Base-by-base conservation (phyloP, 164 flowering plant species). In the Brasenia schreberi region DNA sequence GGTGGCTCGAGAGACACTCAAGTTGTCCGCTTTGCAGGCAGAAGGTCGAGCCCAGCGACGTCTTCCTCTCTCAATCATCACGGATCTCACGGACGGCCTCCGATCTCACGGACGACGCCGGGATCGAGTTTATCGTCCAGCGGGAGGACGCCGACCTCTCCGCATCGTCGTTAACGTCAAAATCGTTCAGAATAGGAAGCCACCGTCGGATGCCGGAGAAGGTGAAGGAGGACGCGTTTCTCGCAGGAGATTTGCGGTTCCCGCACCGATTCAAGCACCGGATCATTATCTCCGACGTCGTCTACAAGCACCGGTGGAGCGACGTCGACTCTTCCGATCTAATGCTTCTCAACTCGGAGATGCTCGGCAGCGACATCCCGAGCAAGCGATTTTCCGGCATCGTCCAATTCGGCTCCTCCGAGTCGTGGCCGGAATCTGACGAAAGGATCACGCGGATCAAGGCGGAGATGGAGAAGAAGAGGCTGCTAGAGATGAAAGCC, bases 1-100 rank as follows among this genome's bases (percentile, higher is more conserved):
- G 74, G 62, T 93, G 98, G 98, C 92, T 93, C 7, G 96, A 88
- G 67, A 84, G 76, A 42, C 98, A 93, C 73, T 85, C 97, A 0
- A 90, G 81, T 66, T 93, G 98, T 61, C 98, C 98, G 43, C 78
- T 93, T 23, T 93, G 98, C 69, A 72, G 98, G 58, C 72, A 71
- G 43, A 82, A 73, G 64, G 74, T 93, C 45, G 77, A 74, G 19
- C 61, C 74, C 4, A 84, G 75, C 0, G 97, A 93, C 58, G 69
- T 80, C 0, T 19, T 76, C 0, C 53, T 74, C 42, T 85, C 94
- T 0, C 74, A 71, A 49, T 86, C 94, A 65, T 73, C 87, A 69
- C 77, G 96, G 44, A 79, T 81, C 59, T 69, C 79, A 16, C 49
- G 69, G 70, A 74, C 69, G 60, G 79, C 66, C 5, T 73, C 87